Percentiles rank a stretch among this genome's conserved stretches.
phyloP scores from a whole-genome alignment of 768 basidiomycete genomes.

The Suillus decipiens region DNA sequence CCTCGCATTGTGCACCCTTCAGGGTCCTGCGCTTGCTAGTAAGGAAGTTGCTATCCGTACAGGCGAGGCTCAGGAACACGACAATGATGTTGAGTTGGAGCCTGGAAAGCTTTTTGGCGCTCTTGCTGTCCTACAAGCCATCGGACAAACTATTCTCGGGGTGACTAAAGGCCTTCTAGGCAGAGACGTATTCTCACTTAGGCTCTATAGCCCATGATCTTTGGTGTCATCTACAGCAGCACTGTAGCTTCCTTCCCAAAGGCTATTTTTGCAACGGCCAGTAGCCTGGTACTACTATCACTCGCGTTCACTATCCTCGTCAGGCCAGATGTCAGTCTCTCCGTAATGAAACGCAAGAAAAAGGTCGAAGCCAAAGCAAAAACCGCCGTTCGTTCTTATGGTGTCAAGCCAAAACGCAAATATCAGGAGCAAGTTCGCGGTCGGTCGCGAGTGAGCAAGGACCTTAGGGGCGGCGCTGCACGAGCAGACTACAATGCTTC shows the following conservation, averaged over 20 bases:
- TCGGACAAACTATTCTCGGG: constrained; percentile 61
- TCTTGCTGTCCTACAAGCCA: constrained; percentile 64
- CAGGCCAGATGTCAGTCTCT: constrained; percentile 32
- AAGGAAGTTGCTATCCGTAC: constrained; percentile 38
- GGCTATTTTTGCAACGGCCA: constrained; percentile 66
- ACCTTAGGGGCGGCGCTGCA: constrained; percentile 37
- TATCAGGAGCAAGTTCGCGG: constrained; percentile 23
- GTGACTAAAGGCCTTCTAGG: constrained; percentile 29
- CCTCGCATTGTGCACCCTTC: constrained; percentile 70
- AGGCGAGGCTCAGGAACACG: constrained; percentile 15
- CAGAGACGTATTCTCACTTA: neutral
- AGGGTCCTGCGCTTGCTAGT: constrained; percentile 29
- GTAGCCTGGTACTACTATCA: constrained; percentile 51
- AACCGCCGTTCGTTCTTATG: neutral
- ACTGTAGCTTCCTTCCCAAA: constrained; percentile 68
- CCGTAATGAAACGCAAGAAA: constrained; percentile 18
- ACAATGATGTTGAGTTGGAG: constrained; percentile 34
- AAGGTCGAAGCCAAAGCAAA: constrained; percentile 12
- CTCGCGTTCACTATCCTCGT: constrained; percentile 49
- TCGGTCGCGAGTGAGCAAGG: constrained; percentile 41
- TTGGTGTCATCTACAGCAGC: constrained; percentile 63
- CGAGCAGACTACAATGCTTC: constrained; percentile 22
- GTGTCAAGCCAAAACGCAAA: constrained; percentile 16
- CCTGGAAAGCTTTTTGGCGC: constrained; percentile 70
- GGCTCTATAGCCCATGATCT: constrained; percentile 61